Percentiles rank a stretch among this genome's conserved stretches.
phyloP scores from a whole-genome alignment of 805 yeast species.

The Kazachstania africana region DNA sequence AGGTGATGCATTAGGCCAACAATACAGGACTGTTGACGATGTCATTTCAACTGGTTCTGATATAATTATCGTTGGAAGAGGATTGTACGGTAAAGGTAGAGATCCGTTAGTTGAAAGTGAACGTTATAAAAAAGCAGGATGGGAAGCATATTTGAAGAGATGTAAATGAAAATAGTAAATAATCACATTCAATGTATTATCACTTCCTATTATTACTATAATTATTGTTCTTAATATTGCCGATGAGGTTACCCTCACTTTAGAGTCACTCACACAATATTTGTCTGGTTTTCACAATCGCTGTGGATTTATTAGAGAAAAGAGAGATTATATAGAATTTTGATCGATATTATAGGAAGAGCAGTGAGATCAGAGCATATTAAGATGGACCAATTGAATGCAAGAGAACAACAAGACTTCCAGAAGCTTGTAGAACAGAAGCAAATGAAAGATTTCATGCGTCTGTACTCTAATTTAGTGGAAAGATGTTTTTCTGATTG shows the following conservation, averaged over 20 bases:
- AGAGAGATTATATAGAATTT: no score
- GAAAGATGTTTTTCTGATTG: constrained; percentile 97
- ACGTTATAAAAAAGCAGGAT: constrained; percentile 86
- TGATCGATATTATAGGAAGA: no score
- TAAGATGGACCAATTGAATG: constrained; percentile 87
- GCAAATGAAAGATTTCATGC: constrained; percentile 99
- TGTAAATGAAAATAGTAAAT: no score
- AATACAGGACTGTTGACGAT: constrained; percentile 82
- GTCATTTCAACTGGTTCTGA: constrained; percentile 84
- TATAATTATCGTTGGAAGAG: constrained; percentile 96
- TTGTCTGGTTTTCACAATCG: no score
- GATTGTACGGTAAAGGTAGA: constrained; percentile 87
- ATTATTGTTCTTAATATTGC: no score
- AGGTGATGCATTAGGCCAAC: constrained; percentile 94
- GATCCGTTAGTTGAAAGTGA: constrained; percentile 81
- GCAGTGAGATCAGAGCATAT: neutral
- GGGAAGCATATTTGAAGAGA: constrained; percentile 71
- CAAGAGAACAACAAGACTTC: constrained; percentile 92
- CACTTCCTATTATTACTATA: no score
- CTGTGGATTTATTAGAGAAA: no score
- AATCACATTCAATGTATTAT: no score
- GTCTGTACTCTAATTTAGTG: constrained; percentile 85
- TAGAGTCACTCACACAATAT: no score
- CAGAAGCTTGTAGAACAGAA: constrained; percentile 91
- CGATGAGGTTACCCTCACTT: no score